These are phyloP conservation scores for Colletotrichum sp. DNA, from an alignment of 2,329 filamentous ascomycete species.

Conservation along the genomic window DNA sequence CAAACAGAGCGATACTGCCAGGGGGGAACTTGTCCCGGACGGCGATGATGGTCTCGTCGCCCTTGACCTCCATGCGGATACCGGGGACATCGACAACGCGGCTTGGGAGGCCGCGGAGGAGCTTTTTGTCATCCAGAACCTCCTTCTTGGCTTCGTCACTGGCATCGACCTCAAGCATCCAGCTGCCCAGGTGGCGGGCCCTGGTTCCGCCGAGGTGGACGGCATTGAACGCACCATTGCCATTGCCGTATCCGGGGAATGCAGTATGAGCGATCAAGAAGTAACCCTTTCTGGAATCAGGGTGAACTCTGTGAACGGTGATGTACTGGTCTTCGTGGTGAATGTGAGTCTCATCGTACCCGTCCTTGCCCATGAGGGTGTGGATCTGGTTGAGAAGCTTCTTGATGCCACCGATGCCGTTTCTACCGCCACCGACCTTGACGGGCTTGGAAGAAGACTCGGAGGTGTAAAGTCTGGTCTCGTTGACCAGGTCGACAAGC, in stretches of 20 bases:
- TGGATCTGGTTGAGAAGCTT: constrained; percentile 95
- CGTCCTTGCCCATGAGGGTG: constrained; percentile 92
- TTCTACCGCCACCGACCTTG: constrained; percentile 72
- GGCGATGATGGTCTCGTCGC: constrained; percentile 77
- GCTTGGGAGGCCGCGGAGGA: constrained; percentile 83
- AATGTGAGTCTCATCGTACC: constrained; percentile 93
- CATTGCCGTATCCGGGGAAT: constrained; percentile 87
- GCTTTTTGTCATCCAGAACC: constrained; percentile 71
- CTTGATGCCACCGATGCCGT: constrained; percentile 89
- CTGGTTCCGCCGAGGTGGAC: constrained; percentile 84
- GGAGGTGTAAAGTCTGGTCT: constrained; percentile 83
- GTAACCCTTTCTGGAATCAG: constrained; percentile 88
- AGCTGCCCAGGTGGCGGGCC: constrained; percentile 85
- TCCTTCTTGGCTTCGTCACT: constrained; percentile 70
- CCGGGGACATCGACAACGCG: constrained; percentile 76
- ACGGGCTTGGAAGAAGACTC: constrained; percentile 70
- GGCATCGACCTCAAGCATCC: constrained; percentile 90
- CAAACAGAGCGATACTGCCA: constrained; percentile 92
- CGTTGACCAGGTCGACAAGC: constrained; percentile 90
- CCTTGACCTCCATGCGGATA: constrained; percentile 73
- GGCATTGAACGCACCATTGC: constrained; percentile 79
- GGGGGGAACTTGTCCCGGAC: constrained; percentile 87
- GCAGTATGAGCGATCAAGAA: constrained; percentile 97
- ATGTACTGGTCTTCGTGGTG: constrained; percentile 97
- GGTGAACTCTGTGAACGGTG: constrained; percentile 94